Conservation (phyloP, 805 yeast species). For the Kuraishia molischiana region DNA sequence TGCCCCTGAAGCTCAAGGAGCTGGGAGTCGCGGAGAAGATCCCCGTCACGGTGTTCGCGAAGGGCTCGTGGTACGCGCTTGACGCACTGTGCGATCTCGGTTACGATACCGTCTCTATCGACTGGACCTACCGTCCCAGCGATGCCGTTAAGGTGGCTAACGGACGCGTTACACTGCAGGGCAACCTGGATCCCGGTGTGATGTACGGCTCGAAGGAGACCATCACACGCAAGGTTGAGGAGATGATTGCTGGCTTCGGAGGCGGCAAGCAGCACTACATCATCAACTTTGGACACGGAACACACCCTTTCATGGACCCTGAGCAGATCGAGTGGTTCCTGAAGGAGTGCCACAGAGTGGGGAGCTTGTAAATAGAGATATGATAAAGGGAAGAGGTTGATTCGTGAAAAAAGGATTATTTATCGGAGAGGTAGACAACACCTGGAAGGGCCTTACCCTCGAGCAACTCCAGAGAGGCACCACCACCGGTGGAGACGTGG, state of each 20-base stretch:
- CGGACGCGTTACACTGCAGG: constrained; percentile 82
- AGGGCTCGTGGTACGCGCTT: constrained; percentile 96
- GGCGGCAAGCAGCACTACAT: constrained; percentile 89
- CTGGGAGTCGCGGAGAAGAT: constrained; percentile 61
- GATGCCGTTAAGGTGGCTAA: constrained; percentile 70
- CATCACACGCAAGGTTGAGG: constrained; percentile 72
- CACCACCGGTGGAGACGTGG: constrained; percentile 99
- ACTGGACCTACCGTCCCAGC: constrained; percentile 81
- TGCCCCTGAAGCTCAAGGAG: constrained; percentile 63
- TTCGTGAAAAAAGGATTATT: too few species aligned
- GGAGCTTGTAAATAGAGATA: constrained; percentile 16
- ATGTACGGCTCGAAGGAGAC: constrained; percentile 84
- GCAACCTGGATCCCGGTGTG: constrained; percentile 91
- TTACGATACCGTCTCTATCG: constrained; percentile 83
- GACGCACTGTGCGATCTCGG: constrained; percentile 75
- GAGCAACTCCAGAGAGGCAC: constrained; percentile 96
- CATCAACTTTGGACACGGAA: constrained; percentile 95
- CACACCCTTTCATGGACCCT: constrained; percentile 96
- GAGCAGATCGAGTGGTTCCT: constrained; percentile 79
- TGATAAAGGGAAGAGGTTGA: constrained; percentile 73
- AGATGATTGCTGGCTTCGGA: constrained; percentile 87
- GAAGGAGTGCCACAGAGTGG: constrained; percentile 78
- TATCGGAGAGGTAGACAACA: constrained; percentile 85
- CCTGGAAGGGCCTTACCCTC: constrained; percentile 99
- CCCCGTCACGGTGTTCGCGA: constrained; percentile 87